Base-by-base conservation (phyloP, 805 yeast species). In the Kurtzmaniella fragi region DNA sequence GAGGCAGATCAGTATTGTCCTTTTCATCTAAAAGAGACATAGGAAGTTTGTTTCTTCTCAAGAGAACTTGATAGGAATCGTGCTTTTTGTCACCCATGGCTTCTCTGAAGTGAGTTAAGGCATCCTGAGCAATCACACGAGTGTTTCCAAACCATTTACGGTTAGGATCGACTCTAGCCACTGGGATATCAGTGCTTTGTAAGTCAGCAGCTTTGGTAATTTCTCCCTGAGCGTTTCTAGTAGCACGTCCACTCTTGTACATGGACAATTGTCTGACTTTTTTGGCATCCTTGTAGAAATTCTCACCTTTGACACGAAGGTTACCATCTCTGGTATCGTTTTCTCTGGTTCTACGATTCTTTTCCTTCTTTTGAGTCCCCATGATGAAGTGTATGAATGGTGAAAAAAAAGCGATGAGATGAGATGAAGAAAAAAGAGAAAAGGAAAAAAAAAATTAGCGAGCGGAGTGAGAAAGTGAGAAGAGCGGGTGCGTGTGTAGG, bases 131-230 rank as follows among this genome's bases (percentile, higher is more conserved):
- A 56, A 91, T 91, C 31, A 91, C 99, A 57, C 99, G 78, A 11
- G 99, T 88, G 64, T 89, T 93, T 35, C 96, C 96, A 58, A 93
- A 93, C 99, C 98, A 91, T 57, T 95, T 79, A 61, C 96, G 78
- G 62, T 91, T 91, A 5, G 99, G 98, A 57, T 87, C 96, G 32
- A 91, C 95, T 44, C 99, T 74, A 1, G 98, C 98, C 47, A 71
- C 78, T 11, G 98, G 98, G 23, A 85, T 73, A 46, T 88, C 90
- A 3, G 88, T 80, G 49, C 85, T 82, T 61, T 91, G 99, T 42
- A 91, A 74, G 23, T 79, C 81, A 14, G 98, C 97, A 32, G 95
- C 96, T 56, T 78, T 73, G 39, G 88, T 75, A 42, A 90, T 75
- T 26, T 89, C 96, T 56, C 98, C 98, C 46, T 78, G 73, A 37